Percentiles rank a stretch among this genome's conserved stretches.
Conservation (phyloP, 805 yeast genomes). For the Saccharomycopsis sp. region DNA sequence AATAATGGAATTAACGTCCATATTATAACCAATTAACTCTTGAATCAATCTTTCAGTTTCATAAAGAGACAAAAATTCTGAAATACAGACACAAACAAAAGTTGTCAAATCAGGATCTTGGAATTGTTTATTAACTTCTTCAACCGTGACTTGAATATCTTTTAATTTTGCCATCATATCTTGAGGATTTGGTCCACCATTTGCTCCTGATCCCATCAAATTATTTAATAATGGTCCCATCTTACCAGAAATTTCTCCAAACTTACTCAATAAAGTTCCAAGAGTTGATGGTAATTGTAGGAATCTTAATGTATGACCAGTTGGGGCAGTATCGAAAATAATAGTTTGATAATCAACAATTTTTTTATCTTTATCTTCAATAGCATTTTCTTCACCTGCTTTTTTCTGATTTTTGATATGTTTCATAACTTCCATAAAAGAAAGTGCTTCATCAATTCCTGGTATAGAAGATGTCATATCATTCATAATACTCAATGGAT, state of each 20-base stretch:
- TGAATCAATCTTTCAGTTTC: conserved; percentile 98
- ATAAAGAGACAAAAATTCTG: conserved; percentile 90
- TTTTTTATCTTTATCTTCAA: conserved; percentile 23
- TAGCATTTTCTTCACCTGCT: conserved; percentile 24
- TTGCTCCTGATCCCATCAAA: conserved; percentile 62
- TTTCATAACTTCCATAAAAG: conserved; percentile 96
- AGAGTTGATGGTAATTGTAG: conserved; percentile 89
- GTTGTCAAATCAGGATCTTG: conserved; percentile 95
- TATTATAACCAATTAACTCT: conserved; percentile 86
- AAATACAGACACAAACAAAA: conserved; percentile 91
- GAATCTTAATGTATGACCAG: conserved; percentile 95
- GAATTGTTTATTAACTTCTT: conserved; percentile 88
- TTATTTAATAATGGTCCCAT: conserved; percentile 85
- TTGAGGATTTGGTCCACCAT: conserved; percentile 34
- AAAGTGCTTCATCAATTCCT: conserved; percentile 96
- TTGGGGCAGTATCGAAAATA: conserved; percentile 98
- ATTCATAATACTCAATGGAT: conserved; percentile 28
- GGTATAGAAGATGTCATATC: conserved; percentile 84
- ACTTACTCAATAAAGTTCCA: conserved; percentile 76
- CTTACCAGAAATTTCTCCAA: conserved; percentile 74
- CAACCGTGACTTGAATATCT: conserved; percentile 70
- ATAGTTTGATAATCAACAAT: conserved; percentile 65
- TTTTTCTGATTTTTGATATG: conserved; percentile 73
- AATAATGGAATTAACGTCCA: conserved; percentile 94
- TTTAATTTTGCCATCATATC: conserved; percentile 73